Base-by-base conservation (phyloP, 1,284 basidiomycete genomes). In the Ustilago trichophora region DNA sequence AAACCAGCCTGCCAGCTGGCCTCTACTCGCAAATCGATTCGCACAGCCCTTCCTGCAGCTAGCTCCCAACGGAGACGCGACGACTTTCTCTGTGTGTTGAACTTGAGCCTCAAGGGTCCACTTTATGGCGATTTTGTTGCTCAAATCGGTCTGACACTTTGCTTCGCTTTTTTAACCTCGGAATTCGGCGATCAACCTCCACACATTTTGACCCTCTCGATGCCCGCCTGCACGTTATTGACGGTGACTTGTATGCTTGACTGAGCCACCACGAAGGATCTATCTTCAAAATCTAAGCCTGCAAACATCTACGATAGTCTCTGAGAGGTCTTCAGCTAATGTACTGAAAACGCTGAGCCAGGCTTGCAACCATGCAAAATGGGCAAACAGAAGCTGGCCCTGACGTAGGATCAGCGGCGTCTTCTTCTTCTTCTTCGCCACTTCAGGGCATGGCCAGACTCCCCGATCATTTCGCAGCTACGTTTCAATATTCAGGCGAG, bases 391-490 rank as follows among this genome's bases (percentile, higher is more conserved):
- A 29, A 29, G 34, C 5, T 11, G 18, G 6, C 11, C 6, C 15
- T 13, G 25, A 25, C 31, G 34, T 25, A 43, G n/a, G n/a, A 29
- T n/a, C 18, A 19, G 29, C 11, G 11, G 32, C n/a, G n/a, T 18
- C 21, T 31, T 3, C 11, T n/a, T 19, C 55, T 15, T 3, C 11
- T n/a, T 19, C 55, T 15, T 26, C 34, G 36, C 42, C 35, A 12
- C 22, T 47, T 15, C 34, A 13, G 9, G 12, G 21, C 16, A 47
- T 13, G n/a, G 44, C 37, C 25, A 38, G 47, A 36, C 32, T 62
- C 19, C 58, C 58, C 3, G n/a, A 37, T 13, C 37, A 48, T 35
- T 62, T 62, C 46, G 46, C 58, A 35, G 51, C 58, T 10, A 24
- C 37, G 15, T 62, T 42, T 32, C 35, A 33, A 16, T 62, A 54